These are phyloP conservation scores for Ramularia endophylla DNA, from an alignment of 2,329 filamentous ascomycete genomes.

Conservation along the genomic window DNA sequence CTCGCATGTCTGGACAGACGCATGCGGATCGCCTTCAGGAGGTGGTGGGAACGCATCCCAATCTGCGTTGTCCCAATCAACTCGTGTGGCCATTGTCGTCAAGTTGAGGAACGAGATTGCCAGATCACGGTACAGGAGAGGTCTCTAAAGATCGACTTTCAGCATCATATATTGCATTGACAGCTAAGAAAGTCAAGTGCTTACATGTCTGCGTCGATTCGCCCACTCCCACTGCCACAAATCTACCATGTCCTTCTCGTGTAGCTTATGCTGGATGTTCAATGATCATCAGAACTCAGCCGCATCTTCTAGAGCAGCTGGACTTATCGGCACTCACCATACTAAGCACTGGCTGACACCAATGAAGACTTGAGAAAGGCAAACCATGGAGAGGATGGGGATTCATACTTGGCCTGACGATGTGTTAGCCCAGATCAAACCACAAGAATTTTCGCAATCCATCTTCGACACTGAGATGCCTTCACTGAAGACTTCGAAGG, in stretches of 20 bases:
- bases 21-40: slow-evolving; percentile 26
- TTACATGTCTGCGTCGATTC: slow-evolving; percentile 19
- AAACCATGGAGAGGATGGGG: slow-evolving; percentile 47
- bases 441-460: too few relatives aligned
- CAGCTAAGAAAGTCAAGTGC: too few relatives aligned
- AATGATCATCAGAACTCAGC: too few relatives aligned
- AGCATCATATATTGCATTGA: too few relatives aligned
- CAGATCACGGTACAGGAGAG: slow-evolving; percentile 27
- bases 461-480: too few relatives aligned
- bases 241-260: slow-evolving; percentile 41
- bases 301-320: slow-evolving; percentile 49
- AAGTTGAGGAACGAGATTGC: slow-evolving; percentile 26
- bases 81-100: slow-evolving; percentile 15
- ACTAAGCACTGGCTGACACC: slow-evolving; percentile 48
- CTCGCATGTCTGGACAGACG: slow-evolving; percentile 31
- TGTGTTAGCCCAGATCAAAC: too few relatives aligned
- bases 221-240: slow-evolving; percentile 45
- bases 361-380: slow-evolving; percentile 42
- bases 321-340: slow-evolving; percentile 45
- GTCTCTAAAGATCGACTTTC: too few relatives aligned
- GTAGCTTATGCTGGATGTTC: too few relatives aligned
- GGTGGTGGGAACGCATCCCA: slow-evolving; percentile 28
- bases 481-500: too few relatives aligned
- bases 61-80: slow-evolving; percentile 34
- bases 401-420: slow-evolving; percentile 22